Evolutionary conservation across 176 grass and related monocot genomes (phyloP).

Genomic region (Chrysopogon serrulatus): DNA sequence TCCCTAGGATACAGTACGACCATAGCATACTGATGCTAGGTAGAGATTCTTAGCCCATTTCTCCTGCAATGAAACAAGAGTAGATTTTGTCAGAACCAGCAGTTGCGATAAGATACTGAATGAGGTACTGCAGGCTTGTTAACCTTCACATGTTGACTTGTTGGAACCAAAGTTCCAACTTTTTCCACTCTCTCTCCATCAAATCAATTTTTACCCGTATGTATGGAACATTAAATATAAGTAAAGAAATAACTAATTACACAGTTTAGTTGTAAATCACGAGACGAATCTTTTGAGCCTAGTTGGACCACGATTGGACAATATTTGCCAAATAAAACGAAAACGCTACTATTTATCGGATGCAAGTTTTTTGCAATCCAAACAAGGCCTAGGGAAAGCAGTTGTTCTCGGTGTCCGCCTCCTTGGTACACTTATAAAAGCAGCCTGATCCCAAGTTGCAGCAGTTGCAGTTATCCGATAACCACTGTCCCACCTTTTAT

Average conservation of each 20-base stretch:
- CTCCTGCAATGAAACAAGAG: slow-evolving; percentile 58
- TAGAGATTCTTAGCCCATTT: slow-evolving; percentile 97
- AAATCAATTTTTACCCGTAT: no score
- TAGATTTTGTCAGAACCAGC: slow-evolving; percentile 13
- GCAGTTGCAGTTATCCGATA: slow-evolving; percentile 88
- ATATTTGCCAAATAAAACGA: no score
- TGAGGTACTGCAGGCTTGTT: not conserved
- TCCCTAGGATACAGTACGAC: slow-evolving; percentile 85
- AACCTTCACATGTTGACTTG: slow-evolving; percentile 95
- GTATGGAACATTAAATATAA: no score
- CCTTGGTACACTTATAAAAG: slow-evolving; percentile 84
- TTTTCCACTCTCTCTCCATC: no score
- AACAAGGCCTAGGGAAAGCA: slow-evolving; percentile 95
- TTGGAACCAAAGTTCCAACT: no score
- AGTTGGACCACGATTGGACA: no score
- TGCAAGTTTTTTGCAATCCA: no score
- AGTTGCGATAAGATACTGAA: not conserved
- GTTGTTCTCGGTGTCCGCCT: slow-evolving; percentile 88
- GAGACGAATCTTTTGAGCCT: no score
- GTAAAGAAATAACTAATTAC: no score
- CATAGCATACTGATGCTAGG: slow-evolving; percentile 90
- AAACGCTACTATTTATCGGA: no score
- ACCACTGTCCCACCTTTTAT: slow-evolving; percentile 91
- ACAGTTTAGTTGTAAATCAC: no score
- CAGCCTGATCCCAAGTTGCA: slow-evolving; percentile 90